Conservation (phyloP, 2,329 filamentous ascomycete species). For the Aulographum hederae region DNA sequence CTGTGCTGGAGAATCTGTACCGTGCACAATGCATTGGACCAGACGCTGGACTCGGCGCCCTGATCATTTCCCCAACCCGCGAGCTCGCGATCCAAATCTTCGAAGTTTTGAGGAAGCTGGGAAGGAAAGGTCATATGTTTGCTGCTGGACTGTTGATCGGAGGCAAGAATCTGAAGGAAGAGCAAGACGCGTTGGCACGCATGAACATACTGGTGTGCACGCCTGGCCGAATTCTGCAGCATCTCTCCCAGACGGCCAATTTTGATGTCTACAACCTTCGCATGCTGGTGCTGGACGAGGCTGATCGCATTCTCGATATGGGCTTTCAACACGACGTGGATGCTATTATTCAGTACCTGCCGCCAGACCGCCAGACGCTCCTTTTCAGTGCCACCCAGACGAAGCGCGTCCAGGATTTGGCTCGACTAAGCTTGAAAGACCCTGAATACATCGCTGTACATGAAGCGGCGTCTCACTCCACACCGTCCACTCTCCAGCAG, state of each 20-base stretch:
- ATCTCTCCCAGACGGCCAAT: slow-evolving; percentile 80
- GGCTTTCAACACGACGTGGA: slow-evolving; percentile 84
- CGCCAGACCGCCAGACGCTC: slow-evolving; percentile 70
- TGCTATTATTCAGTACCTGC: slow-evolving; percentile 81
- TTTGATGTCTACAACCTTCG: slow-evolving; percentile 84
- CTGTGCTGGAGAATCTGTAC: slow-evolving; percentile 83
- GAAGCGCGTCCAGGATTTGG: slow-evolving; percentile 81
- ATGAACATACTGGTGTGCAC: slow-evolving; percentile 98
- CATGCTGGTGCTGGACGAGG: slow-evolving; percentile 87
- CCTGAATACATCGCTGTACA: slow-evolving; percentile 94
- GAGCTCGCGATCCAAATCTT: slow-evolving; percentile 96
- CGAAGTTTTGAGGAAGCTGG: slow-evolving; percentile 78
- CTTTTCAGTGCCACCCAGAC: slow-evolving; percentile 95
- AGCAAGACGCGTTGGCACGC: slow-evolving; percentile 63
- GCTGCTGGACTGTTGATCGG: slow-evolving; percentile 89
- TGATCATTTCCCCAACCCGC: slow-evolving; percentile 85
- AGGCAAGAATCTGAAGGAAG: slow-evolving; percentile 74
- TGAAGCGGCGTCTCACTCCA: slow-evolving; percentile 61
- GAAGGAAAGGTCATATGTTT: slow-evolving; percentile 65
- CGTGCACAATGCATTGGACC: slow-evolving; percentile 74
- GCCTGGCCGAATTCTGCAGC: slow-evolving; percentile 85
- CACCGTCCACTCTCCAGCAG: slow-evolving; percentile 70
- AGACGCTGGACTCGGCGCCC: slow-evolving; percentile 70
- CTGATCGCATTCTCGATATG: slow-evolving; percentile 95
- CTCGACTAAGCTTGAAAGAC: slow-evolving; percentile 69